These are phyloP conservation scores for Oldenlandia corymbosa DNA, from an alignment of 257 asterid species.

Conservation along the genomic window DNA sequence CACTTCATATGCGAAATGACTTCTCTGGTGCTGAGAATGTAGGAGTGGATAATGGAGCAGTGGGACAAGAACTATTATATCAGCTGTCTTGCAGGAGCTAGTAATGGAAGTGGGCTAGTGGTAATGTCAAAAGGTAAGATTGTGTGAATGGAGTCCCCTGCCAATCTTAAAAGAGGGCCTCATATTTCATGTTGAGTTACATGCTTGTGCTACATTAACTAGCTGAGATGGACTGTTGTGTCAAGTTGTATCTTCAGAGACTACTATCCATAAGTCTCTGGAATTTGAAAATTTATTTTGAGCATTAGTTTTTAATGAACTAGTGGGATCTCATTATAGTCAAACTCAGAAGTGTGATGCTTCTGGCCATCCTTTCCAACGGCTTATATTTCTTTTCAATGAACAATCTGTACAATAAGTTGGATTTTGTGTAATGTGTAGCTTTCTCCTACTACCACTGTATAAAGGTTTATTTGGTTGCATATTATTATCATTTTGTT, in stretches of 20 bases:
- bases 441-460: too few species aligned
- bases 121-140: constrained; percentile 47
- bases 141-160: not conserved
- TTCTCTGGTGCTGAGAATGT: constrained; percentile 9
- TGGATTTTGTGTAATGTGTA: too few species aligned
- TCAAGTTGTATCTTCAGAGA: too few species aligned
- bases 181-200: too few species aligned
- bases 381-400: too few species aligned
- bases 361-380: too few species aligned
- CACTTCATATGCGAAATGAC: not conserved
- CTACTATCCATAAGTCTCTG: too few species aligned
- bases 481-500: too few species aligned
- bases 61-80: constrained; percentile 47
- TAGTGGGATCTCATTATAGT: not conserved
- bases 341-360: not conserved
- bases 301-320: not conserved
- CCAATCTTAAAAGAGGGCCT: too few species aligned
- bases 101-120: constrained; percentile 37
- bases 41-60: constrained; percentile 50
- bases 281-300: not conserved
- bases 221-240: not conserved
- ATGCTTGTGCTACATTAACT: too few species aligned
- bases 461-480: too few species aligned
- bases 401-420: too few species aligned
- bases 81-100: constrained; percentile 42